These are phyloP conservation scores for Sporothrix pallida DNA, from an alignment of 2,329 filamentous ascomycete genomes.

Conservation along the genomic window DNA sequence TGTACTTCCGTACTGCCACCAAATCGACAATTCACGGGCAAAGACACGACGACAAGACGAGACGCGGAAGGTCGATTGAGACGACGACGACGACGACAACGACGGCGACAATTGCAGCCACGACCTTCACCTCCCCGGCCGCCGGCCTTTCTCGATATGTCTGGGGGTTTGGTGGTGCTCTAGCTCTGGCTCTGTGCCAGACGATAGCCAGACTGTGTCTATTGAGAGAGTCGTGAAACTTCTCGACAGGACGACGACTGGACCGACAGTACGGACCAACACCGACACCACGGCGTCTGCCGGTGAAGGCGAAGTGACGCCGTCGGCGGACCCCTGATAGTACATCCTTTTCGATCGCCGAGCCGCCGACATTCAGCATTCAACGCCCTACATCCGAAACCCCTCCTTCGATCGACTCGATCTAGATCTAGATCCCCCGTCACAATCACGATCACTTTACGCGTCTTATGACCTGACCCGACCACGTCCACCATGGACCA, in stretches of 20 bases:
- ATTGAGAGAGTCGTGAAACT: not conserved
- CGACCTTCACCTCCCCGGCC: not conserved
- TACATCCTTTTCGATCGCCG: too few species aligned
- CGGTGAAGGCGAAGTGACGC: too few species aligned
- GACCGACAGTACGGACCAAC: not conserved
- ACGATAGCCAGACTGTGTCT: slow-evolving; percentile 34
- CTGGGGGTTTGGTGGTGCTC: slow-evolving; percentile 46
- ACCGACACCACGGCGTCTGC: too few species aligned
- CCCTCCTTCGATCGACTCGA: too few species aligned
- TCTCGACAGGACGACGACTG: not conserved
- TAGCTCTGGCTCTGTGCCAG: slow-evolving; percentile 51
- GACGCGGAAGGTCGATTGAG: not conserved
- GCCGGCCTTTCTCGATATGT: slow-evolving; percentile 44
- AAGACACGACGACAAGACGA: not conserved
- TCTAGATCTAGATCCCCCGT: too few species aligned
- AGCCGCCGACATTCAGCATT: too few species aligned
- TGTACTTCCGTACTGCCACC: too few species aligned
- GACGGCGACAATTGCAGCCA: not conserved
- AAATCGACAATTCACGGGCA: not conserved
- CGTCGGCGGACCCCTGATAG: too few species aligned
- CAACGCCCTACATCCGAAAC: too few species aligned
- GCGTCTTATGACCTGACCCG: too few species aligned
- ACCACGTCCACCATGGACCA: slow-evolving; percentile 49
- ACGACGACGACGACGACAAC: not conserved
- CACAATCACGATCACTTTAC: too few species aligned